phyloP scores from a whole-genome alignment of 2,329 filamentous ascomycete genomes.

The Colletotrichum zoysiae region DNA sequence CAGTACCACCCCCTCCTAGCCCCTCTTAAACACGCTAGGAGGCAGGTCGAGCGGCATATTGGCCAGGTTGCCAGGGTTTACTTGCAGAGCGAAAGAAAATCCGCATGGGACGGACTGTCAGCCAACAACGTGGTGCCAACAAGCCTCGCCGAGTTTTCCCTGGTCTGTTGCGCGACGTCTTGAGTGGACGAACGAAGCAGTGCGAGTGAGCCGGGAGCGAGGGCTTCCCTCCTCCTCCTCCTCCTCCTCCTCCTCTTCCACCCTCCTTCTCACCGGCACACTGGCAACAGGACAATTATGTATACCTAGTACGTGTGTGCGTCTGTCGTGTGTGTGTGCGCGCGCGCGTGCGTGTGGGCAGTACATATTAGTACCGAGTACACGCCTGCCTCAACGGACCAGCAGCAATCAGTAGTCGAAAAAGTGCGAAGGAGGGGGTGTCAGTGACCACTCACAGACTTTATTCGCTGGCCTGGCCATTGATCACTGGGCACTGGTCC shows the following conservation, averaged over 20 bases:
- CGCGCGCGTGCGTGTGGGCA: neutral
- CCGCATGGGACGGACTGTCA: conserved; percentile 45
- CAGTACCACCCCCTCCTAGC: conserved; percentile 22
- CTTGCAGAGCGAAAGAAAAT: conserved; percentile 37
- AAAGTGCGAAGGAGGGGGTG: conserved; percentile 20
- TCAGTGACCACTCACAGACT: conserved; percentile 26
- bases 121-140: conserved; percentile 49
- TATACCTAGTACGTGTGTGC: neutral
- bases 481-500: conserved; percentile 26
- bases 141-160: conserved; percentile 29
- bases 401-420: neutral
- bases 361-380: neutral
- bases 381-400: conserved; percentile 1
- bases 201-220: conserved; percentile 6
- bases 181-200: neutral
- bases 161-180: conserved; percentile 20
- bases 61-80: conserved; percentile 36
- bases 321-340: neutral
- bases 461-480: conserved; percentile 3
- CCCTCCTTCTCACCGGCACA: neutral
- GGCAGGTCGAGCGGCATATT: conserved; percentile 27
- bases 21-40: conserved; percentile 20
- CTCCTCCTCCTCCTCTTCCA: neutral
- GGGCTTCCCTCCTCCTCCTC: neutral
- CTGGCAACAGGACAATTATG: neutral